Conservation (phyloP, 495 filamentous ascomycete species). For the Talaromyces nanjingensis region DNA sequence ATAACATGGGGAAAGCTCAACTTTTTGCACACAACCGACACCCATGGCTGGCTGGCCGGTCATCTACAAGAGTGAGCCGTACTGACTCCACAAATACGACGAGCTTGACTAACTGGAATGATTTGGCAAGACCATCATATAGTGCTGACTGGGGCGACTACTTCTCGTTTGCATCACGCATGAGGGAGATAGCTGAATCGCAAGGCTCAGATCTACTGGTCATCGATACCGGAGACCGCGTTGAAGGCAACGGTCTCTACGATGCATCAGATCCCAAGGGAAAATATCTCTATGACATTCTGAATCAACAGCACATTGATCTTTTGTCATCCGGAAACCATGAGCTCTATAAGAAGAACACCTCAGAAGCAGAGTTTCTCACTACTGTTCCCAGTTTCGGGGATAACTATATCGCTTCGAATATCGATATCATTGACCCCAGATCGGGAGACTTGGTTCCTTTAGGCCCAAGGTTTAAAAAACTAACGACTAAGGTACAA, state of each 20-base stretch:
- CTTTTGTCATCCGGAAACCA: conserved; percentile 88
- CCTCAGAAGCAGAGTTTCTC: conserved; percentile 68
- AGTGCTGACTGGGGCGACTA: conserved; percentile 98
- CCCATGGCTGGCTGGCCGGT: conserved; percentile 91
- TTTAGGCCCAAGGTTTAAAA: conserved; percentile 73
- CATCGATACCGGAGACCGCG: conserved; percentile 87
- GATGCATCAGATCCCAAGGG: conserved; percentile 85
- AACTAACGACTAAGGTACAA: conserved; percentile 83
- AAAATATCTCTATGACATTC: conserved; percentile 77
- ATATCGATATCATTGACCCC: conserved; percentile 80
- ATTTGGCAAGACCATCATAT: conserved; percentile 61
- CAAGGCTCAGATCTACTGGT: conserved; percentile 77
- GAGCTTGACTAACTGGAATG: conserved; percentile 17
- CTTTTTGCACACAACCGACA: conserved; percentile 90
- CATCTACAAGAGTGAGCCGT: conserved; percentile 75
- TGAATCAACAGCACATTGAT: conserved; percentile 75
- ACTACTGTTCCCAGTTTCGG: conserved; percentile 72
- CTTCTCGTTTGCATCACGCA: conserved; percentile 79
- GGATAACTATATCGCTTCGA: conserved; percentile 75
- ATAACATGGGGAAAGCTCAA: conserved; percentile 89
- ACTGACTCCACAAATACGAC: conserved; percentile 4
- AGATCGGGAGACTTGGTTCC: conserved; percentile 61
- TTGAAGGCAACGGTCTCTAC: conserved; percentile 96
- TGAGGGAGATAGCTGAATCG: conserved; percentile 69
- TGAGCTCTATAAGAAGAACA: conserved; percentile 78